Percentiles rank a stretch among this genome's conserved stretches.
Evolutionary conservation across 2,329 filamentous ascomycete genomes (phyloP).

Genomic region (Talaromyces atroroseus): DNA sequence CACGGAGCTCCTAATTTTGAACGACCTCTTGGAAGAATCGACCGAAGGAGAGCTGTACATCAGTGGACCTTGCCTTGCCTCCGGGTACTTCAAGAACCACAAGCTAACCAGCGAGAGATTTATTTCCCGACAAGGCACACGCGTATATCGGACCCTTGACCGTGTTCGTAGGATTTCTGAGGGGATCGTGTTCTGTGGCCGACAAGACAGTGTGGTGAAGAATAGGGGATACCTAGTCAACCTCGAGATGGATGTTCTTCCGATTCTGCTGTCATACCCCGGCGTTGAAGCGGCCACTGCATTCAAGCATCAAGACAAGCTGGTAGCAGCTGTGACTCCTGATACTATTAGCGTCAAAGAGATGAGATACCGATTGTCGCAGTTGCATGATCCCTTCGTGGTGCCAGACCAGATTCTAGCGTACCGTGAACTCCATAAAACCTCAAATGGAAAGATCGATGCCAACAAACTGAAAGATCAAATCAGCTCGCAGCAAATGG

Average conservation of each 20-base stretch:
- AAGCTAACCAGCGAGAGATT: neutral
- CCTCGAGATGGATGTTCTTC: conserved; percentile 28
- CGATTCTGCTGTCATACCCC: conserved; percentile 17
- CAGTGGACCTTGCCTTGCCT: neutral
- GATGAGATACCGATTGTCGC: neutral
- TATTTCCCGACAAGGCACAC: neutral
- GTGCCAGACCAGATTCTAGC: neutral
- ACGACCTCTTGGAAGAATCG: neutral
- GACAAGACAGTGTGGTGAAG: conserved; percentile 27
- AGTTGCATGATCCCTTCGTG: neutral
- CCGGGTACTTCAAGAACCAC: neutral
- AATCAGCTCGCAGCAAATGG: too few species aligned
- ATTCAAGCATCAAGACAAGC: neutral
- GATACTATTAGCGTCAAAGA: neutral
- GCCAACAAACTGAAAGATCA: neutral
- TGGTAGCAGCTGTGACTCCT: neutral
- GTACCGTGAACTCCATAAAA: neutral
- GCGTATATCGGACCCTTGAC: conserved; percentile 1
- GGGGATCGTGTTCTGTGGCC: conserved; percentile 22
- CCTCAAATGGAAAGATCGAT: conserved; percentile 1
- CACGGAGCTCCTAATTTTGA: neutral
- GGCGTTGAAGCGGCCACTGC: neutral
- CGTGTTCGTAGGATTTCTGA: neutral
- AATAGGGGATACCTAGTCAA: conserved; percentile 34
- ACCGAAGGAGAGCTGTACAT: conserved; percentile 1